Evolutionary conservation across 768 basidiomycete species (phyloP).

Genomic region (Naematelia aurantialba): DNA sequence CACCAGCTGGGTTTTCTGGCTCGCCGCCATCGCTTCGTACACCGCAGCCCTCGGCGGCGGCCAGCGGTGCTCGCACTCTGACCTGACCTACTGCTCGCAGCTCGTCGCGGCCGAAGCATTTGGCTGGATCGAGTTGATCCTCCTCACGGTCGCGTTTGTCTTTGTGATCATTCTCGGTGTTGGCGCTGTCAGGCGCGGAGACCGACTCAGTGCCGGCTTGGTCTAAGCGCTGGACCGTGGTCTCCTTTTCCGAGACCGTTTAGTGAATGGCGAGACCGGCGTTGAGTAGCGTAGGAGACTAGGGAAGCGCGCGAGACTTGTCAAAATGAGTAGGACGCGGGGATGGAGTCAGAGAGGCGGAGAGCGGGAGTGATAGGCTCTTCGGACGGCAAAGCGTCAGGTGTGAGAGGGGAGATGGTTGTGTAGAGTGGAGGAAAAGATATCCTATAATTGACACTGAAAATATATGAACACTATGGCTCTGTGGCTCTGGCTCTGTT

Average conservation of each 20-base stretch:
- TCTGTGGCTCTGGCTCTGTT: no score
- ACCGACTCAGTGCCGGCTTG: slow-evolving; percentile 28
- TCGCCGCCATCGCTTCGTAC: slow-evolving; percentile 41
- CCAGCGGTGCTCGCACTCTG: slow-evolving; percentile 25
- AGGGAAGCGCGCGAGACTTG: no score
- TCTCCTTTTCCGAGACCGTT: no score
- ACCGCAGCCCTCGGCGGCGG: slow-evolving; percentile 46
- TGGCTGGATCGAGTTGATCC: slow-evolving; percentile 49
- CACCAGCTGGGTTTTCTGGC: slow-evolving; percentile 49
- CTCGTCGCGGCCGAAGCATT: slow-evolving; percentile 50
- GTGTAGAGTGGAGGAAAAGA: neutral
- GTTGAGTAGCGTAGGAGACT: no score
- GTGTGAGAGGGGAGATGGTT: neutral
- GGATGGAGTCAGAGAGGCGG: no score
- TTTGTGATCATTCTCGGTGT: slow-evolving; percentile 38
- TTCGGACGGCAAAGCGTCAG: no score
- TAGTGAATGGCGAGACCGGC: no score
- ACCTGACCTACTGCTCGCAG: slow-evolving; percentile 47
- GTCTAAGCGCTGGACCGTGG: no score
- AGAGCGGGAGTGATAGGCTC: no score
- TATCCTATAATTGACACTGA: neutral
- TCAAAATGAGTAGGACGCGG: no score
- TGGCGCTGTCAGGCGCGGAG: slow-evolving; percentile 40
- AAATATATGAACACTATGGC: neutral
- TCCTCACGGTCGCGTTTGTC: slow-evolving; percentile 40